Base-by-base conservation (phyloP, 495 filamentous ascomycete genomes). In the Aspergillus baeticus region DNA sequence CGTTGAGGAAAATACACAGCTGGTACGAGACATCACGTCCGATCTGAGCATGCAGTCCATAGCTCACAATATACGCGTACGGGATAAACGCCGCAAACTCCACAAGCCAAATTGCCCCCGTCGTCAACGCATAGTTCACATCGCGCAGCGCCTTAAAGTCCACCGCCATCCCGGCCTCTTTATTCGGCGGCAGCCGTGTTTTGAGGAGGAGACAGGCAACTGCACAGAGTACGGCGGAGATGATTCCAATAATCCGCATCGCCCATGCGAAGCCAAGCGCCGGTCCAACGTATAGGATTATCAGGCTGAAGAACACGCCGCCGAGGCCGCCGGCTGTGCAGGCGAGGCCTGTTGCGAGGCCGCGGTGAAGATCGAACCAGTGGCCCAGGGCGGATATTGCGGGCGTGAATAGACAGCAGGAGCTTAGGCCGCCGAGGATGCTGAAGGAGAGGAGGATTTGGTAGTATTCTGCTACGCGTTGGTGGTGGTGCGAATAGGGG, bases 61-160 rank as follows among this genome's bases (percentile, higher is more conserved):
- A 91, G 10, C 78, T 81, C 7, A 83, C 79, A 43, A 91, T 80
- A 63, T 89, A 92, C 0, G 82, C 83, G 39, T 89, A 73, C 0
- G 89, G 89, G 41, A 90, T 79, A 66, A 91, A 91, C 13, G 87
- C 74, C 1, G 81, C 89, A 70, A 88, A 88, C 69, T 92, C 88
- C 55, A 88, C 81, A 45, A 89, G 73, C 69, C 90, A 90, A 10
- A 90, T 77, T 10, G 81, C 84, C 0, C 78, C 20, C 0, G 85
- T 84, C 0, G 84, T 80, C 8, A 86, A 68, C 2, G 78, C 66
- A 44, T 60, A 77, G 57, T 56, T 63, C 46, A 39, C 57, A 48
- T 80, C 71, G 3, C 52, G 63, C 39, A 75, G 62, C 1, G 71
- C 64, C 1, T 59, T 38, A 15, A 71, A 62, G 46, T 71, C 63